These are phyloP conservation scores for Amaranthus tricolor DNA, from an alignment of 179 eudicot genomes.

Conservation along the genomic window DNA sequence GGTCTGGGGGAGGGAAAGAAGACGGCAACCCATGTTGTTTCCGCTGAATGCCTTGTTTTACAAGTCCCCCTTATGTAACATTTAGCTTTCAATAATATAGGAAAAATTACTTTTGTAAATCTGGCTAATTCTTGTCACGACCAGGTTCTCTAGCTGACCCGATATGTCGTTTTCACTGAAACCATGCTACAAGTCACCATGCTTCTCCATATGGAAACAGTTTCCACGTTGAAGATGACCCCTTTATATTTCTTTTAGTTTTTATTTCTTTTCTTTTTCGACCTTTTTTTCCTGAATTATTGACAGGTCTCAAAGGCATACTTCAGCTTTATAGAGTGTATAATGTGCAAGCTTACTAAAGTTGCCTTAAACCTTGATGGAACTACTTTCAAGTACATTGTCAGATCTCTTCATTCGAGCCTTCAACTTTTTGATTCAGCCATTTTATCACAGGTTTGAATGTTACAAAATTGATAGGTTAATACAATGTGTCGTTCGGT, in stretches of 20 bases:
- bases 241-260: not conserved
- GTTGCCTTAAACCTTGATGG: constrained; percentile 37
- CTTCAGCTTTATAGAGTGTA: constrained; percentile 35
- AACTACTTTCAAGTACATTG: constrained; percentile 32
- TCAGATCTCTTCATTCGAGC: constrained; percentile 40
- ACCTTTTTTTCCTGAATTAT: not conserved
- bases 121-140: not conserved
- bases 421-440: constrained; percentile 30
- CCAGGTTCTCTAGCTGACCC: not conserved
- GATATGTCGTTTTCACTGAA: not conserved
- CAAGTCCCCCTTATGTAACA: not conserved
- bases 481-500: not conserved
- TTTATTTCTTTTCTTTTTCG: not conserved
- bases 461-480: not conserved
- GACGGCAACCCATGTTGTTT: too few relatives aligned
- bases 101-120: not conserved
- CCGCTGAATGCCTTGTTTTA: too few relatives aligned
- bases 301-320: constrained; percentile 38
- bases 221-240: not conserved
- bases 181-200: not conserved
- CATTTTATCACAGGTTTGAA: constrained; percentile 33
- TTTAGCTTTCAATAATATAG: not conserved
- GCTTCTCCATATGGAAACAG: not conserved
- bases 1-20: too few relatives aligned
- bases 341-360: constrained; percentile 34